Evolutionary conservation across 176 grass and related monocot species (phyloP), one percentile per base, ranked within the genome.

Genomic region (Dactylis glomerata): DNA sequence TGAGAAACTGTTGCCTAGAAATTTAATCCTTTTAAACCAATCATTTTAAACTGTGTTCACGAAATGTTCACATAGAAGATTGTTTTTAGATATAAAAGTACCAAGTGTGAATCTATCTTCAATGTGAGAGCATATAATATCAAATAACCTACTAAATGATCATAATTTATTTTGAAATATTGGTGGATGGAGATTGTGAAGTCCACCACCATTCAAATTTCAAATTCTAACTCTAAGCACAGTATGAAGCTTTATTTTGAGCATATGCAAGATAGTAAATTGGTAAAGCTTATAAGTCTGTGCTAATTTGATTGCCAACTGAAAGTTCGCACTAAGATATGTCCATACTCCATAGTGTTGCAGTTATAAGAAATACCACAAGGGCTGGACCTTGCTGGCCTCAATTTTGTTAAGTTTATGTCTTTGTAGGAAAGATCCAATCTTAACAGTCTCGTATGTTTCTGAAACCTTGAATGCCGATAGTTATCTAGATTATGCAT

Each of bases 1-100:
- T 98, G 66, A 95, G 89, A 71, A 65, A 46, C 26, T 68, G 11
- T 40, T 61, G 41, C 13, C 16, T 76, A 33, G n/a, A 59, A 3
- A 81, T 81, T 3, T 73, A 31, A 30, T 46, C 44, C 31, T 49
- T 73, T 46, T 31, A 10, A 73, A 30, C 4, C 2, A 8, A 17
- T 19, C 49, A 37, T 62, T 63, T 31, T 78, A 36, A 14, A 16
- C 32, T 72, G 11, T 71, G 42, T 17, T 71, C 6, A 77, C 34
- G 47, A 73, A 63, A 46, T 77, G 16, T 17, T 34, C n/a, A 10
- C 54, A 24, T 52, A 52, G 50, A 52, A 52, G 50, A 20, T 22
- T 2, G 5, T 0, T 22, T 52, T 22, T 52, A 52, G 22, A 52
- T 52, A 41, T 49, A 69, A 26, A 41, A 22, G 31, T 20, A 41